These are phyloP conservation scores for Alternaria sp. DNA, from an alignment of 2,329 filamentous ascomycete species.

Conservation along the genomic window DNA sequence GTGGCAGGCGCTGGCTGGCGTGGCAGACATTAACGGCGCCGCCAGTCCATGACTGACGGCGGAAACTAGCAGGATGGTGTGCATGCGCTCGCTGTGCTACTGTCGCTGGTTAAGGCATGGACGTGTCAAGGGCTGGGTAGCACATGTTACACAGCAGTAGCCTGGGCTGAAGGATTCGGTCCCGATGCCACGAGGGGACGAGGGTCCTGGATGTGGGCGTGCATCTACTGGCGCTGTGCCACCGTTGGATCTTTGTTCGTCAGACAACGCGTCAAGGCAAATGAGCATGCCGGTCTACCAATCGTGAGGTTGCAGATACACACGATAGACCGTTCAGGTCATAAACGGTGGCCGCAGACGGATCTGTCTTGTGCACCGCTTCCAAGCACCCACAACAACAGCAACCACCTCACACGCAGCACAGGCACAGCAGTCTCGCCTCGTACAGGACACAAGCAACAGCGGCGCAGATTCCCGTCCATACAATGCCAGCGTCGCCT, in stretches of 20 bases:
- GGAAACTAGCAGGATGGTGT: slow-evolving; percentile 40
- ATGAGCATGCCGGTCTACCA: not conserved
- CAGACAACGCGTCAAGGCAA: slow-evolving; percentile 3
- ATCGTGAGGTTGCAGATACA: not conserved
- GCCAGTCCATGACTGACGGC: slow-evolving; percentile 38
- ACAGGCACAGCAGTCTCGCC: not conserved
- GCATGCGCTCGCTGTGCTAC: slow-evolving; percentile 25
- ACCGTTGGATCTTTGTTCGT: slow-evolving; percentile 7
- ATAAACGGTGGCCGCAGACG: not conserved
- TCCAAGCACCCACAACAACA: not conserved
- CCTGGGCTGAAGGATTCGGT: slow-evolving; percentile 19
- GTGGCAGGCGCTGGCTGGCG: slow-evolving; percentile 20
- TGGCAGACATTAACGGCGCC: slow-evolving; percentile 29
- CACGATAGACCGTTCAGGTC: not conserved
- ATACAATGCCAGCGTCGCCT: not conserved
- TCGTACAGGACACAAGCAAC: slow-evolving; percentile 4
- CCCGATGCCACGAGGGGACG: slow-evolving; percentile 18
- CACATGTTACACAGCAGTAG: slow-evolving; percentile 40
- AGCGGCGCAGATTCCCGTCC: not conserved
- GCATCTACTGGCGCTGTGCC: slow-evolving; percentile 7
- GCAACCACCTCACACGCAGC: not conserved
- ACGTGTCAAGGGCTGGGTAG: slow-evolving; percentile 20
- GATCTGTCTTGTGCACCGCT: slow-evolving; percentile 2
- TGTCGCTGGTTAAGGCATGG: slow-evolving; percentile 37
- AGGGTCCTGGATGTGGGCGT: slow-evolving; percentile 8